Percentiles rank a stretch among this genome's conserved stretches.
Conservation (phyloP, 176 grass and related monocot species). For the Rhipidocladum racemiflorum region DNA sequence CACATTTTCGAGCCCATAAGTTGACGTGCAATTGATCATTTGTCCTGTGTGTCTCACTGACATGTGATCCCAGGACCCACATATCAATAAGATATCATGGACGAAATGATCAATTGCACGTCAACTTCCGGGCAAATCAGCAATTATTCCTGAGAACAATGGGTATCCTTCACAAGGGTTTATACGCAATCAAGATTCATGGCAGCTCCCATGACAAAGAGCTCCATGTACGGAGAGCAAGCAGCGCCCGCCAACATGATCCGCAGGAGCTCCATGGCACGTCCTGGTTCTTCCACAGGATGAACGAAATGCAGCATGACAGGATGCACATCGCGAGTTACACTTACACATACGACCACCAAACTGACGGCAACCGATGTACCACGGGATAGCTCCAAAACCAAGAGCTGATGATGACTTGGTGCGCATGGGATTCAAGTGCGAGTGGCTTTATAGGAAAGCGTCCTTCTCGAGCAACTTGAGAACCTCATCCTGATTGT, state of each 20-base stretch:
- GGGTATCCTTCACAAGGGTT: not conserved
- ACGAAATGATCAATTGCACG: no score
- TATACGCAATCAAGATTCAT: not conserved
- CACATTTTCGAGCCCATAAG: no score
- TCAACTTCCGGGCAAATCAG: no score
- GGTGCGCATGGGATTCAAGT: not conserved
- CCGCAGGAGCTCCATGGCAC: not conserved
- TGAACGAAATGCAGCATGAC: not conserved
- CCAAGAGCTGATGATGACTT: not conserved
- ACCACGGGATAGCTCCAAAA: not conserved
- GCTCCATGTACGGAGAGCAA: not conserved
- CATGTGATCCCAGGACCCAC: no score
- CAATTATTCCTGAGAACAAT: not conserved
- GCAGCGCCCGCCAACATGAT: not conserved
- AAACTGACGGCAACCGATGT: not conserved
- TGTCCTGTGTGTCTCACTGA: no score
- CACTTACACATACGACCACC: slow-evolving; percentile 31
- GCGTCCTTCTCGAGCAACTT: slow-evolving; percentile 83
- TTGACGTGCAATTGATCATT: no score
- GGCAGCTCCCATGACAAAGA: not conserved
- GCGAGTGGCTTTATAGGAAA: slow-evolving; percentile 48
- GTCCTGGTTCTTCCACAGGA: not conserved
- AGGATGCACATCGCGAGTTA: slow-evolving; percentile 11
- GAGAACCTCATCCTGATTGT: slow-evolving; percentile 79
- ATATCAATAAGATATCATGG: no score